Conservation (phyloP, 2,329 filamentous ascomycete species). For the Botrytis tulipae region DNA sequence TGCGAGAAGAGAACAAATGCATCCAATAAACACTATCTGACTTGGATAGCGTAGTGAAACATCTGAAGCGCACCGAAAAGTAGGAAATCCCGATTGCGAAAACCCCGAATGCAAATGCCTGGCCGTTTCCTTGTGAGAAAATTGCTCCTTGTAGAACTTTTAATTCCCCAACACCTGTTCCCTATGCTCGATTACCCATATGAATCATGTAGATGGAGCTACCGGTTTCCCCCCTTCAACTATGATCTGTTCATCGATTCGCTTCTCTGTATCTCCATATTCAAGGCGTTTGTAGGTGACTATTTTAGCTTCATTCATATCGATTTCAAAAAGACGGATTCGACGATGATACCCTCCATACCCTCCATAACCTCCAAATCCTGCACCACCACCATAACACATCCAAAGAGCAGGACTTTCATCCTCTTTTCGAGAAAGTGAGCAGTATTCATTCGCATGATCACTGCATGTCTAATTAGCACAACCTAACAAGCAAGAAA, state of each 20-base stretch:
- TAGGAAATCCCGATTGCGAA: not conserved
- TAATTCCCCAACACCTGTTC: not conserved
- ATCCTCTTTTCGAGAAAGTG: slow-evolving; percentile 50
- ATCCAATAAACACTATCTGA: not conserved
- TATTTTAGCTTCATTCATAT: slow-evolving; percentile 86
- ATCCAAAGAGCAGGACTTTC: slow-evolving; percentile 80
- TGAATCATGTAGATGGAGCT: not conserved
- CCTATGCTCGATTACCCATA: not conserved
- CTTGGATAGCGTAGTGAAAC: not conserved
- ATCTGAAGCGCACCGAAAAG: not conserved
- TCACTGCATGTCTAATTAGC: slow-evolving; percentile 56
- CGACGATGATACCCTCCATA: slow-evolving; percentile 83
- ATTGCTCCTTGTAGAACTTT: not conserved
- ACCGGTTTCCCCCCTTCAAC: slow-evolving; percentile 55
- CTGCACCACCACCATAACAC: slow-evolving; percentile 91
- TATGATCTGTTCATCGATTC: slow-evolving; percentile 63
- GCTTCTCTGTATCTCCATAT: slow-evolving; percentile 52
- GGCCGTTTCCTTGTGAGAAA: not conserved
- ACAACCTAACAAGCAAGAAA: not conserved
- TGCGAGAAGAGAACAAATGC: not conserved
- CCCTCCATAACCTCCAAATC: slow-evolving; percentile 92
- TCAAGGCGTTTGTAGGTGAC: slow-evolving; percentile 91
- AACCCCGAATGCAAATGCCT: not conserved
- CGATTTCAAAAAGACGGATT: slow-evolving; percentile 86
- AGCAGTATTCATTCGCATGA: slow-evolving; percentile 96